Percentiles rank a stretch among this genome's conserved stretches.
phyloP scores from a whole-genome alignment of 768 basidiomycete genomes.

The Mycena albidolilacea region DNA sequence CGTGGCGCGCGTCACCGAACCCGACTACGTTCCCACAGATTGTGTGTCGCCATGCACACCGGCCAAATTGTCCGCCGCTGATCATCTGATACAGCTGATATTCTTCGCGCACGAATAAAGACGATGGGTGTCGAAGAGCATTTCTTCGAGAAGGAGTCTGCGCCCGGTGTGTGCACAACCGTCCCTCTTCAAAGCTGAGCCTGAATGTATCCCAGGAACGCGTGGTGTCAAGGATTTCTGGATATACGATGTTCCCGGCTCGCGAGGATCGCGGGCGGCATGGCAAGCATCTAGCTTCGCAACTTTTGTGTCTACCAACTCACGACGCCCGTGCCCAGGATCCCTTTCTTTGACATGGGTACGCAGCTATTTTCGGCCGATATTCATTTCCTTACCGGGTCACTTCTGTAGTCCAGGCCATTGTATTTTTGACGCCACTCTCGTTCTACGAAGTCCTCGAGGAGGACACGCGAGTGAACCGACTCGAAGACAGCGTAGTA shows the following conservation, averaged over 20 bases:
- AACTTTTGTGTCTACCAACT: background rate
- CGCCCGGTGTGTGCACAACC: constrained; percentile 52
- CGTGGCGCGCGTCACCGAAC: constrained; percentile 67
- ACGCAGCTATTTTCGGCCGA: constrained; percentile 7
- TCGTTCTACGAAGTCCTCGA: constrained; percentile 82
- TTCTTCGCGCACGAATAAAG: constrained; percentile 80
- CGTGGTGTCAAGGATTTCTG: constrained; percentile 47
- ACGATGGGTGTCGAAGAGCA: constrained; percentile 86
- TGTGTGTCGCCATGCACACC: constrained; percentile 53
- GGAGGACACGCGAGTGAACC: constrained; percentile 76
- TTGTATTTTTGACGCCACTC: constrained; percentile 87
- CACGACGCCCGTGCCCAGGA: constrained; percentile 65
- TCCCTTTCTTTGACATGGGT: constrained; percentile 85
- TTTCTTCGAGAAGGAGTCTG: constrained; percentile 67
- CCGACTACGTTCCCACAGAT: constrained; percentile 75
- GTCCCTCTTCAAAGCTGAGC: background rate
- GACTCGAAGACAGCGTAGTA: constrained; percentile 81
- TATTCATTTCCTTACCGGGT: background rate
- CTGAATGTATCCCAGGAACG: background rate
- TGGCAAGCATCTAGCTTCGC: constrained; percentile 45
- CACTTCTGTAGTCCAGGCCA: constrained; percentile 70
- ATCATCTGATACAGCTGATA: constrained; percentile 62
- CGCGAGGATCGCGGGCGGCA: constrained; percentile 35
- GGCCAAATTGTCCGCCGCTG: background rate
- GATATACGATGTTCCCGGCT: constrained; percentile 38